Evolutionary conservation across 2,329 filamentous ascomycete genomes (phyloP).

Genomic region (Eurotiales sp.): DNA sequence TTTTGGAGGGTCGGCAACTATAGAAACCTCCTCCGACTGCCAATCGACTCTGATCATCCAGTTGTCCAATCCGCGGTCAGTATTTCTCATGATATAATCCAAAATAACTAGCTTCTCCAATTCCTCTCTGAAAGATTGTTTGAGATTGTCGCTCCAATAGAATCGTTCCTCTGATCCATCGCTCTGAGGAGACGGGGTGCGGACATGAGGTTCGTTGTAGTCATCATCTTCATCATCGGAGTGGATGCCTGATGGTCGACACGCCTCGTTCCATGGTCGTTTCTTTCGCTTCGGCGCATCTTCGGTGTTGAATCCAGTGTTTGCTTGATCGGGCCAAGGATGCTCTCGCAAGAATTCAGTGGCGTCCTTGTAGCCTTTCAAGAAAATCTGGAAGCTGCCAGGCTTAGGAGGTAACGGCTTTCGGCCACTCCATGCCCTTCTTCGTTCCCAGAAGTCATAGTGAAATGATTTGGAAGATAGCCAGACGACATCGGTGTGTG

Average conservation of each 20-base stretch:
- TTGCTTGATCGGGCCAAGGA: conserved; percentile 92
- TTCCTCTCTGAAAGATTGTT: conserved; percentile 90
- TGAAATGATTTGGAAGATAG: conserved; percentile 96
- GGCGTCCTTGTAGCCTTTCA: conserved; percentile 95
- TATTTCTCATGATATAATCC: conserved; percentile 99
- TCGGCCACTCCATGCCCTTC: conserved; percentile 81
- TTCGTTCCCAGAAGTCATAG: conserved; percentile 95
- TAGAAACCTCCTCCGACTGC: conserved; percentile 74
- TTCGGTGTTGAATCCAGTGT: conserved; percentile 62
- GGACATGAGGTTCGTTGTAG: conserved; percentile 31
- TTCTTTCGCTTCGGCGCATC: conserved; percentile 65
- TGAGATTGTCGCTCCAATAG: conserved; percentile 81
- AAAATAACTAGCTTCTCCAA: conserved; percentile 95
- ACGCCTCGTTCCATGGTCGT: conserved; percentile 75
- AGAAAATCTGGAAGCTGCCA: conserved; percentile 94
- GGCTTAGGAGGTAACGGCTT: conserved; percentile 84
- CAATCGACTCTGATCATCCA: conserved; percentile 99
- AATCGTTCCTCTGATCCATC: conserved; percentile 54
- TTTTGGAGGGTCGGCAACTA: conserved; percentile 79
- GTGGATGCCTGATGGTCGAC: conserved; percentile 62
- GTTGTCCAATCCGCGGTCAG: conserved; percentile 91
- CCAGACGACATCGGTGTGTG: conserved; percentile 92
- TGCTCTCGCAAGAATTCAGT: conserved; percentile 93
- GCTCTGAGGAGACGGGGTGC: conserved; percentile 41
- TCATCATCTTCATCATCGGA: conserved; percentile 61